Evolutionary conservation across 768 basidiomycete genomes (phyloP).

Genomic region (Xerocomellus dryophilus): DNA sequence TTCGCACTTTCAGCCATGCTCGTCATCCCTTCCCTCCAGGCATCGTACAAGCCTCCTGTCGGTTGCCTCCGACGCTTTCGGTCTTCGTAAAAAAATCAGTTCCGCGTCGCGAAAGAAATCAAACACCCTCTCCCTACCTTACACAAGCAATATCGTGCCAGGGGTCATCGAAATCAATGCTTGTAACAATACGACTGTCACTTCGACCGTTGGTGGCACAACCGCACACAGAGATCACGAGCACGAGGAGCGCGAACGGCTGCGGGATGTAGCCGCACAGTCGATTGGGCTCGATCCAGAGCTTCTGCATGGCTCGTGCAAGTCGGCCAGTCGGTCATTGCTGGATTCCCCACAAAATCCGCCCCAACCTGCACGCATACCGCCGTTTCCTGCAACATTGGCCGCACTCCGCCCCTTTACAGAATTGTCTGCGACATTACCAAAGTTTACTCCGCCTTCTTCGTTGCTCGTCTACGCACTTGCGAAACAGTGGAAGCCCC

Average conservation of each 20-base stretch:
- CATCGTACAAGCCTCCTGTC: conserved; percentile 47
- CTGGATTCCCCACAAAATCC: conserved; percentile 19
- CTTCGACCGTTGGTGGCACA: conserved; percentile 24
- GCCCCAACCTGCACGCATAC: conserved; percentile 25
- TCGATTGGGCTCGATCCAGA: conserved; percentile 65
- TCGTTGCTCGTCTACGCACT: conserved; percentile 72
- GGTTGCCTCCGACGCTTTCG: conserved; percentile 52
- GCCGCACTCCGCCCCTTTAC: conserved; percentile 50
- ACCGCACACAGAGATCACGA: conserved; percentile 46
- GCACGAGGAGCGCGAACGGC: conserved; percentile 68
- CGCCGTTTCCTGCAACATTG: conserved; percentile 61
- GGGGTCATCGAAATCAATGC: conserved; percentile 74
- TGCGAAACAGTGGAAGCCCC: conserved; percentile 67
- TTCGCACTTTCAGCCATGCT: conserved; percentile 3
- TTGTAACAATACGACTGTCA: conserved; percentile 25
- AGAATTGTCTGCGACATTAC: conserved; percentile 51
- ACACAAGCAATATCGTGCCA: conserved; percentile 48
- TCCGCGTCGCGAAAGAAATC: conserved; percentile 39
- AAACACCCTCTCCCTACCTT: conserved; percentile 19
- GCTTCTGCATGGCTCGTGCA: conserved; percentile 40
- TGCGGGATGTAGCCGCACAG: conserved; percentile 73
- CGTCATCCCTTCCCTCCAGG: conserved; percentile 25
- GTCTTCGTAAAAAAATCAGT: conserved; percentile 43
- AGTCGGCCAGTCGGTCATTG: conserved; percentile 10
- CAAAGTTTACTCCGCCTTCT: conserved; percentile 66